phyloP scores from a whole-genome alignment of 2,329 filamentous ascomycete species.

The Xylaria sp. region DNA sequence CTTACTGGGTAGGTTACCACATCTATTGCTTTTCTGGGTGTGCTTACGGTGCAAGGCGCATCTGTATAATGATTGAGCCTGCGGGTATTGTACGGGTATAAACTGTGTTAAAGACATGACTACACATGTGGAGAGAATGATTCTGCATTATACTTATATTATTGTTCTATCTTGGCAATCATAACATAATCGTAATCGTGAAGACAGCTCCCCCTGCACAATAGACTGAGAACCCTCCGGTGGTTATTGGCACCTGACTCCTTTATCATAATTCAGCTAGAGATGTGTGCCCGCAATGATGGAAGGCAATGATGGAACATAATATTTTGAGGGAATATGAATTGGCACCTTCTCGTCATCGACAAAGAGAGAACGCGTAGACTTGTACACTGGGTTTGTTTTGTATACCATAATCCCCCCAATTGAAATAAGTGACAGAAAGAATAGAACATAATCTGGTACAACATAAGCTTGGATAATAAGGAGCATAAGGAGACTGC shows the following conservation, averaged over 20 bases:
- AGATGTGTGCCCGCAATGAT: constrained; percentile 18
- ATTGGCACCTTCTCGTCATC: not conserved
- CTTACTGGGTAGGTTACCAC: not conserved
- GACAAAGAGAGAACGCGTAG: not conserved
- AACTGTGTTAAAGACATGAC: not conserved
- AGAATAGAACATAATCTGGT: constrained; percentile 4
- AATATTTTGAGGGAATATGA: constrained; percentile 15
- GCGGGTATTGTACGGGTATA: not conserved
- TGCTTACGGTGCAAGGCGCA: not conserved
- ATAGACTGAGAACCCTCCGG: not conserved
- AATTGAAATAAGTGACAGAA: constrained; percentile 11
- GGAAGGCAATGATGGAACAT: constrained; percentile 20
- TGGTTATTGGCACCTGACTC: not conserved
- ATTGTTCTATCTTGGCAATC: constrained; percentile 22
- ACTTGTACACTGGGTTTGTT: constrained; percentile 3
- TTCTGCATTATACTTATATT: constrained; percentile 14
- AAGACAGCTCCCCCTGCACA: not conserved
- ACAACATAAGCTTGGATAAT: constrained; percentile 12
- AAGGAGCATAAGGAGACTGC: constrained; percentile 20
- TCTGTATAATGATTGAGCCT: not conserved
- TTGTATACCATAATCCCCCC: constrained; percentile 19
- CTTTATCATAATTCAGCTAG: constrained; percentile 1
- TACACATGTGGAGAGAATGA: not conserved
- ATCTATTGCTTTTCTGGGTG: constrained; percentile 5
- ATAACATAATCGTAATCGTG: constrained; percentile 26